Evolutionary conservation across 2,329 filamentous ascomycete genomes (phyloP).

Genomic region (Aschersonia sp.): DNA sequence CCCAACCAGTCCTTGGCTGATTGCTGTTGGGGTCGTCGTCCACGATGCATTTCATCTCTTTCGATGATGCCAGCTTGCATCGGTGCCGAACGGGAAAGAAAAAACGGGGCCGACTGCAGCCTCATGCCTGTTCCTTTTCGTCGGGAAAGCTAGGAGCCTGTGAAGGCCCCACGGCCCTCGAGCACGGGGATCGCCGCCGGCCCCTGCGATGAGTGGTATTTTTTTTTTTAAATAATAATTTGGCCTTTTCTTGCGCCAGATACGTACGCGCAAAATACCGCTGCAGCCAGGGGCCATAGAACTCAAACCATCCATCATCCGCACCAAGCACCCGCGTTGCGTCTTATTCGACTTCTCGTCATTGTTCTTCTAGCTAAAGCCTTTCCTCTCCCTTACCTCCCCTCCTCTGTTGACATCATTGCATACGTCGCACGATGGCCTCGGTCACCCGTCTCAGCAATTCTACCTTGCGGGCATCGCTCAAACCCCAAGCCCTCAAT

Average conservation of each 20-base stretch:
- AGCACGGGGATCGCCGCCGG: constrained; percentile 3
- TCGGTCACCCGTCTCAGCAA: constrained; percentile 70
- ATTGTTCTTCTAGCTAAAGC: constrained; percentile 10
- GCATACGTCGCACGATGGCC: constrained; percentile 48
- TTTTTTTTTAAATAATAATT: background rate
- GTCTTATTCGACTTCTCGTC: constrained; percentile 6
- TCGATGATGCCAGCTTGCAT: background rate
- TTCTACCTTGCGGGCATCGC: constrained; percentile 65
- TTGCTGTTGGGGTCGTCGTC: background rate
- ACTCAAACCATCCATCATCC: too few relatives aligned
- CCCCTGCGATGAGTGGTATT: constrained; percentile 2
- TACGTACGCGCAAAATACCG: too few relatives aligned
- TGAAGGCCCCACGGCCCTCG: background rate
- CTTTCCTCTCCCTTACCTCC: constrained; percentile 10
- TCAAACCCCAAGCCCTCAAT: constrained; percentile 52
- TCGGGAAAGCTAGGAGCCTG: background rate
- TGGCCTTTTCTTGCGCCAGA: too few relatives aligned
- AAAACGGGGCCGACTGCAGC: background rate
- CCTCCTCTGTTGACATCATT: constrained; percentile 2
- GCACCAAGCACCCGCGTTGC: too few relatives aligned
- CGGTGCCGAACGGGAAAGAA: background rate
- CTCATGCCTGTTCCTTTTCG: background rate
- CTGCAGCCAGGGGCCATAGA: too few relatives aligned
- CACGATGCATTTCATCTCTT: background rate
- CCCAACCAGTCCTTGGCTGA: too few relatives aligned